phyloP scores from a whole-genome alignment of 495 filamentous ascomycete species.

The Venustampulla echinocandica region DNA sequence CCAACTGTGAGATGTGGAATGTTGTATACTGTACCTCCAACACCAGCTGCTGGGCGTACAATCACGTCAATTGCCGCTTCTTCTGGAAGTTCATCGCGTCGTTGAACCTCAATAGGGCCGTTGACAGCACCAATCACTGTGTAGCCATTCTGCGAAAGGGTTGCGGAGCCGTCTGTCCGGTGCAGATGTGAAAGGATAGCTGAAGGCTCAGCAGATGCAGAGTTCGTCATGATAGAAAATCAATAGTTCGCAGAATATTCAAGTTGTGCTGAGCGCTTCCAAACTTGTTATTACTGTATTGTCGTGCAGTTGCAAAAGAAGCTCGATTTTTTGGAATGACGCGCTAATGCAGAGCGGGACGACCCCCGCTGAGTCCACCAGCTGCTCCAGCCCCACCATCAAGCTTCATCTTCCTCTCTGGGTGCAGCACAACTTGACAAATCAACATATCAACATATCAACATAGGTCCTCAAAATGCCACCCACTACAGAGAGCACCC shows the following conservation, averaged over 20 bases:
- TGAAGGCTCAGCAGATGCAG: slow-evolving; percentile 34
- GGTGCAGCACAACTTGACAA: too few relatives aligned
- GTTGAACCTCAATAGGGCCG: slow-evolving; percentile 83
- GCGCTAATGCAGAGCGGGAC: slow-evolving; percentile 8
- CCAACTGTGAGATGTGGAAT: slow-evolving; percentile 22
- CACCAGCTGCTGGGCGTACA: slow-evolving; percentile 73
- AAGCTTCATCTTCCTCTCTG: too few relatives aligned
- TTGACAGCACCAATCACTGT: slow-evolving; percentile 78
- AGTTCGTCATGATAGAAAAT: slow-evolving; percentile 31
- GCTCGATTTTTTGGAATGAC: background rate
- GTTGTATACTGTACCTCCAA: slow-evolving; percentile 57
- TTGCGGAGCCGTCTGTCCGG: slow-evolving; percentile 82
- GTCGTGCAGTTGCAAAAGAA: too few relatives aligned
- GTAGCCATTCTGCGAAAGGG: slow-evolving; percentile 68
- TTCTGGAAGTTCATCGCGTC: slow-evolving; percentile 80
- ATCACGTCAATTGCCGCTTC: slow-evolving; percentile 86
- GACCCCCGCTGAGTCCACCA: too few relatives aligned
- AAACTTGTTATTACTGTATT: too few relatives aligned
- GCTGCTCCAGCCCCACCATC: background rate
- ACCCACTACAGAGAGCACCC: slow-evolving; percentile 7
- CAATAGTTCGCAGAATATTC: background rate
- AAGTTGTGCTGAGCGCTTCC: background rate
- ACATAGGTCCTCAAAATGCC: too few relatives aligned
- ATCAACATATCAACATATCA: too few relatives aligned
- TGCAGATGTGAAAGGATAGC: slow-evolving; percentile 49